A percentile compares a stretch with the other conserved stretches of the same genome.
Evolutionary conservation across 139 green algal genomes (phyloP).

Genomic region (Chlorella sp.): DNA sequence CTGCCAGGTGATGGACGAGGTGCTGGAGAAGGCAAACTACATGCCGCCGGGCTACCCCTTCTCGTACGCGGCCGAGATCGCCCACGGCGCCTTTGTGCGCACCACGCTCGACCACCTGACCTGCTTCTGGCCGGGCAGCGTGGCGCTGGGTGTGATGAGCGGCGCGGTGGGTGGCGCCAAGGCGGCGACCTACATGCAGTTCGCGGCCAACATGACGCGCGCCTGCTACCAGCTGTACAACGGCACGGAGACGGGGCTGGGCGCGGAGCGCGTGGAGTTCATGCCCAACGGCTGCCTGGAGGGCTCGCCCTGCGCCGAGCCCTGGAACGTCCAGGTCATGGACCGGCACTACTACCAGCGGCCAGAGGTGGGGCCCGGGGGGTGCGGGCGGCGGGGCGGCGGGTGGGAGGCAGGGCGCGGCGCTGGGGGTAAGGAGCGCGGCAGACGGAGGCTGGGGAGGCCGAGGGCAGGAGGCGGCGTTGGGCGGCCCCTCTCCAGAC

Average conservation of each 20-base stretch:
- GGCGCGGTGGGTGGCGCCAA: slow-evolving; percentile 37
- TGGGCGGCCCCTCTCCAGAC: no score
- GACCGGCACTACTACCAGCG: slow-evolving; percentile 61
- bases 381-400: no score
- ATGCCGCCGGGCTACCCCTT: slow-evolving; percentile 3
- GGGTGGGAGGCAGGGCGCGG: no score
- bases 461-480: no score
- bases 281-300: slow-evolving; percentile 36
- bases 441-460: no score
- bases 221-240: slow-evolving; percentile 60
- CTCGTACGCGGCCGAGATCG: background rate
- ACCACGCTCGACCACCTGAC: slow-evolving; percentile 49
- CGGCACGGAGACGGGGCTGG: slow-evolving; percentile 45
- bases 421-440: no score
- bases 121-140: slow-evolving; percentile 69
- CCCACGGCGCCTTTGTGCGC: background rate
- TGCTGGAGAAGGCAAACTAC: slow-evolving; percentile 21
- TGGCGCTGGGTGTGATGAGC: slow-evolving; percentile 56
- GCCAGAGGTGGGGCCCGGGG: slow-evolving; percentile 71
- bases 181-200: slow-evolving; percentile 42
- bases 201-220: slow-evolving; percentile 49
- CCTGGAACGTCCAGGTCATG: no score
- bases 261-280: slow-evolving; percentile 58
- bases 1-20: slow-evolving; percentile 48
- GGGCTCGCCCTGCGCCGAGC: no score